phyloP scores from a whole-genome alignment of 2,329 filamentous ascomycete genomes.

The Rhexocercosporidium sp. region DNA sequence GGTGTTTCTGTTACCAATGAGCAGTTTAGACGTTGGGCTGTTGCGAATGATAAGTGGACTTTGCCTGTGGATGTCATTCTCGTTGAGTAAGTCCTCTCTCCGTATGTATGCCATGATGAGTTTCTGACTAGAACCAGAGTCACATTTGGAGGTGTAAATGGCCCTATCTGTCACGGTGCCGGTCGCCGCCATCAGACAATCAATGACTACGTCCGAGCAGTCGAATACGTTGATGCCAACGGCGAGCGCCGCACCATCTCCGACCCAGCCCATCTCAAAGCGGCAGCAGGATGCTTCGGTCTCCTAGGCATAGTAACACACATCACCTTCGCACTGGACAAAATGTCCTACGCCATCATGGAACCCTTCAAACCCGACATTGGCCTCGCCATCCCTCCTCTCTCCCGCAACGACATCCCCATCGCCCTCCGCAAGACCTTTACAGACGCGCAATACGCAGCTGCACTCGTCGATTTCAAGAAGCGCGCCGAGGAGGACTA shows the following conservation, averaged over 20 bases:
- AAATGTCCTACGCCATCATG: conserved; percentile 54
- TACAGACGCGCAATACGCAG: conserved; percentile 42
- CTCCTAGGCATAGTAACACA: conserved; percentile 55
- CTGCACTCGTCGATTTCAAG: conserved; percentile 47
- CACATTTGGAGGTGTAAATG: conserved; percentile 53
- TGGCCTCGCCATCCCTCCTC: conserved; percentile 51
- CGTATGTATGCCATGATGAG: not conserved
- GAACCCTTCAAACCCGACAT: conserved; percentile 50
- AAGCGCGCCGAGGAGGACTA: conserved; percentile 47
- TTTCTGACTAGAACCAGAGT: conserved; percentile 38
- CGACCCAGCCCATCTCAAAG: conserved; percentile 46
- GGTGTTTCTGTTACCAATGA: conserved; percentile 53
- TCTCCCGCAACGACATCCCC: conserved; percentile 46
- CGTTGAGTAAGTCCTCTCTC: conserved; percentile 44
- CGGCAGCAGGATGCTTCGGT: conserved; percentile 52
- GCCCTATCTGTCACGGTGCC: conserved; percentile 53
- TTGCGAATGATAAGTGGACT: conserved; percentile 47
- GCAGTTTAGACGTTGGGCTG: conserved; percentile 51
- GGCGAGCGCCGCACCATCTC: conserved; percentile 48
- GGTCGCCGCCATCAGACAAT: conserved; percentile 50
- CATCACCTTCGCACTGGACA: conserved; percentile 52
- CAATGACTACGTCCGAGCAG: conserved; percentile 51
- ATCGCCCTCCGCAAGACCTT: conserved; percentile 43
- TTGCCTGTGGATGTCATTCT: conserved; percentile 53
- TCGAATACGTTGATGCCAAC: conserved; percentile 54